Evolutionary conservation across 345 rosid genomes (phyloP), one percentile per base, ranked within the genome.

Genomic region (Aurinia saxatilis): DNA sequence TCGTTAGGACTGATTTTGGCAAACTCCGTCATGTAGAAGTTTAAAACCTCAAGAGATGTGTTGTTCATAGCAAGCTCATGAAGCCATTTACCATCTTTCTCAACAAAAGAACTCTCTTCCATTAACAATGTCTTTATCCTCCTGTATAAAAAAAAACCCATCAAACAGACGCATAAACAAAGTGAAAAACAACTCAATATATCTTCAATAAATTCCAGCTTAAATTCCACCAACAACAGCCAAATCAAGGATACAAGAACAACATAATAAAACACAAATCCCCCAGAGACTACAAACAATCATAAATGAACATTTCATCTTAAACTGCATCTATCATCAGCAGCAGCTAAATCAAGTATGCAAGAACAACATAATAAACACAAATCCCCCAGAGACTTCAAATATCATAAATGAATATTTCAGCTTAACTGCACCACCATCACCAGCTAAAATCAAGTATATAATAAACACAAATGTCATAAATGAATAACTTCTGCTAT

Each of bases 11-110:
- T 79, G 59, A 87, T 65, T 63, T 39, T 49, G 58, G 10, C 45
- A 48, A 95, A 82, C 50, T 90, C 87, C 0, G 91, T 90, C 92
- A 79, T 76, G 76, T 95, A 90, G 63, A 90, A 87, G 67, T 93
- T 90, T 57, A 93, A 69, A 12, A 77, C 77, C 79, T 95, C 93
- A 5, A 95, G 95, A 63, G 78, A 87, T 0, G 71, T 66, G 77
- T 88, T 95, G 73, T 83, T 74, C 35, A 52, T 0, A 5, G 99
- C 96, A 67, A 95, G 86, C 78, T 88, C 92, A 44, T 87, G 92
- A 52, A 93, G 89, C 99, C 99, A 95, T 0, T 67, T 55, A 37
- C 96, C 96, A 63, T 90, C 97, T 6, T 47, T 83, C 76, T 87
- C 92, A 29, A 4, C 0, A 57, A 88, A 80, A 37, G 74, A 27